Conservation (phyloP, 2,329 filamentous ascomycete genomes). For the Volutella citrinella region DNA sequence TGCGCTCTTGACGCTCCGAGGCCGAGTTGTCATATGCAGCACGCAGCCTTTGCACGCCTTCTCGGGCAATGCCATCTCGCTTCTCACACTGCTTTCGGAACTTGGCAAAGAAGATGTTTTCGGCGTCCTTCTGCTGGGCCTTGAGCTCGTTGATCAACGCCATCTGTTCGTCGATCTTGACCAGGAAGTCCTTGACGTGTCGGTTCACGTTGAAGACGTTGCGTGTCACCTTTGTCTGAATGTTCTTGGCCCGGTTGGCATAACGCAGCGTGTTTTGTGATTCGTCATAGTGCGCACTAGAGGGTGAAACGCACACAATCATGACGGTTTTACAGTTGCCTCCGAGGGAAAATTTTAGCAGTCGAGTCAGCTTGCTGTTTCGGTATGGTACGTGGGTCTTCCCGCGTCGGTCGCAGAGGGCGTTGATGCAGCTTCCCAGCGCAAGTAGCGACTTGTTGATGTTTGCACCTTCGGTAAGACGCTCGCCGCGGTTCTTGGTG, state of each 20-base stretch:
- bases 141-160: constrained; percentile 94
- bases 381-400: constrained; percentile 94
- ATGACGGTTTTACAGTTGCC: constrained; percentile 99
- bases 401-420: constrained; percentile 88
- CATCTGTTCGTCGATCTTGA: constrained; percentile 99
- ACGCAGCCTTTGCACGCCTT: constrained; percentile 77
- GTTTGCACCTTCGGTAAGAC: constrained; percentile 90
- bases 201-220: constrained; percentile 99
- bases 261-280: constrained; percentile 97
- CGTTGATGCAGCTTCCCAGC: constrained; percentile 96
- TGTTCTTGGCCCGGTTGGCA: constrained; percentile 97
- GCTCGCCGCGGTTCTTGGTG: constrained; percentile 92
- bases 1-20: constrained; percentile 74
- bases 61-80: constrained; percentile 69
- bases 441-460: constrained; percentile 98
- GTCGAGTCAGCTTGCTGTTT: constrained; percentile 92
- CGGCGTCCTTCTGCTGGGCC: constrained; percentile 86
- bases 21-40: constrained; percentile 79
- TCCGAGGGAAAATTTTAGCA: constrained; percentile 94
- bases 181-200: constrained; percentile 97
- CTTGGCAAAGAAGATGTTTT: constrained; percentile 77
- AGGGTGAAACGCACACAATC: constrained; percentile 98
- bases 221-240: constrained; percentile 98
- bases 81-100: constrained; percentile 90
- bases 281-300: constrained; percentile 95